Evolutionary conservation across 1,139 yeast species (phyloP), one percentile per base, ranked within the genome.

Genomic region (Yamadazyma sp.): DNA sequence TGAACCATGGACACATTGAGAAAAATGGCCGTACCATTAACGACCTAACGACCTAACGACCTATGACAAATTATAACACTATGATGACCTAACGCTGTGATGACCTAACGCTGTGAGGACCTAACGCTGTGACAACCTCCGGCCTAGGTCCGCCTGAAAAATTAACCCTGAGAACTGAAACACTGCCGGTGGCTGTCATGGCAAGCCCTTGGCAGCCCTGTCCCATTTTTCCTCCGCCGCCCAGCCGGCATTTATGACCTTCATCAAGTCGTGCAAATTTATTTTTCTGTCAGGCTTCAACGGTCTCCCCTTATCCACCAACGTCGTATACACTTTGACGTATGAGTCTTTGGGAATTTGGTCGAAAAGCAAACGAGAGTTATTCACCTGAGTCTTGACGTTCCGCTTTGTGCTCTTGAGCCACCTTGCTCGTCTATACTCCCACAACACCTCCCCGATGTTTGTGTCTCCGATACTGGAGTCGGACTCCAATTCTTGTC

Each of bases 241-340:
- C 94, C 94, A 85, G 6, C 91, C 92, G 5, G 79, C 74, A 51
- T 83, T 76, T 27, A 84, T 73, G 12, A 84, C 73, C 42, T 70
- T 71, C 40, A 83, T 54, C 33, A 81, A 74, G 53, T 84, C 91
- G 42, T 61, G 62, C 48, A 84, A 65, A 55, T 82, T 83, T 56
- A 85, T 63, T 25, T 81, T 77, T 50, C 67, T 75, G 29, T 59
- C 64, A 1, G 48, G 34, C 48, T 73, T 78, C 50, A 85, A 66
- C 2, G 71, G 65, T 50, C 73, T 75, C 27, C 79, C 80, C 53
- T 79, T 79, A 24, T 79, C 74, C 14, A 84, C 80, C 47, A 85
- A 61, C 42, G 70, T 72, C 31, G 66, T 68, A 56, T 83, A 84
- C 12, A 85, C 69, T 29, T 76, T 73, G 5, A 75, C 63, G 49